These are phyloP conservation scores for Oidiodendron maius DNA, from an alignment of 495 filamentous ascomycete species.

Conservation along the genomic window DNA sequence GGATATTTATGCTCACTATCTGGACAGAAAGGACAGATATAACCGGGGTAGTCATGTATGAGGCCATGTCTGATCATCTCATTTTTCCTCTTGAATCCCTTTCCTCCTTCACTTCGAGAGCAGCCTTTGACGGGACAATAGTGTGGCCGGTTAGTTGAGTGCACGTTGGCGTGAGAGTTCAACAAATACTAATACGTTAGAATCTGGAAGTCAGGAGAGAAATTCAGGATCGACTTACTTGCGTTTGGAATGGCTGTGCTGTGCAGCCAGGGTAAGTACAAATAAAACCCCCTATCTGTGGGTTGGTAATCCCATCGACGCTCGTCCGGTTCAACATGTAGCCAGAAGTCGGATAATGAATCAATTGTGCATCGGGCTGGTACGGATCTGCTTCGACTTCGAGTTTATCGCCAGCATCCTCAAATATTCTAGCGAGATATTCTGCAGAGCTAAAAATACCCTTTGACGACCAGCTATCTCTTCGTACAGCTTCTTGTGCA, in stretches of 20 bases:
- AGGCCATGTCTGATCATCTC: slow-evolving; percentile 98
- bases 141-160: slow-evolving; percentile 81
- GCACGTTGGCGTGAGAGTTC: slow-evolving; percentile 93
- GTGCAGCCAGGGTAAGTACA: slow-evolving; percentile 70
- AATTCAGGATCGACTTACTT: slow-evolving; percentile 28
- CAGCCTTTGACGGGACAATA: slow-evolving; percentile 85
- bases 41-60: slow-evolving; percentile 91
- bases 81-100: slow-evolving; percentile 96
- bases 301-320: slow-evolving; percentile 42
- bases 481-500: no score
- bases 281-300: slow-evolving; percentile 29
- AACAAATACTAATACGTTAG: slow-evolving; percentile 29
- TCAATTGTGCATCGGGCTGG: no score
- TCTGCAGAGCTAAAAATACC: no score
- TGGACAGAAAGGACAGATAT: slow-evolving; percentile 93
- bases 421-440: no score
- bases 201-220: not conserved
- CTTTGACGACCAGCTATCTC: no score
- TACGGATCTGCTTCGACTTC: no score
- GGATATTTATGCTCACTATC: slow-evolving; percentile 96
- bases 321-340: slow-evolving; percentile 49
- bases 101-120: slow-evolving; percentile 70
- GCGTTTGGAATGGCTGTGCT: slow-evolving; percentile 87
- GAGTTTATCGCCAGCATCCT: no score
- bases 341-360: no score